Percentiles rank a stretch among this genome's conserved stretches.
These are phyloP conservation scores for Annulohypoxylon stygium DNA, from an alignment of 495 filamentous ascomycete species.

Conservation along the genomic window DNA sequence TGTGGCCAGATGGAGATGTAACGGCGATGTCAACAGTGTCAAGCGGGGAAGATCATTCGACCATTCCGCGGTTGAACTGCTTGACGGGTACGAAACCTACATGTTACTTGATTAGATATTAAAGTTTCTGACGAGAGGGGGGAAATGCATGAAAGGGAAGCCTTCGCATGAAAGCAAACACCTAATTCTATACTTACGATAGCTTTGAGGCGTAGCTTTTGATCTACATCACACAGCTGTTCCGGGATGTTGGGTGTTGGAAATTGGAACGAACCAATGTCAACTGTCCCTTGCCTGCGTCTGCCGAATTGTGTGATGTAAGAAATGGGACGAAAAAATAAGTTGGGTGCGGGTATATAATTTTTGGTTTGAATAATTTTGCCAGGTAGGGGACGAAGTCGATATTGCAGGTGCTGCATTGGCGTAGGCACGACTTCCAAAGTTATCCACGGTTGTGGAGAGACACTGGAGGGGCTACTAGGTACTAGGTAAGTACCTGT, in stretches of 20 bases:
- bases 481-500: too few species aligned
- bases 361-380: not conserved
- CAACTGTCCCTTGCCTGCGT: conserved; percentile 29
- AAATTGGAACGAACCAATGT: not conserved
- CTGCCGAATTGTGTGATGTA: not conserved
- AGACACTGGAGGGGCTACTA: too few species aligned
- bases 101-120: conserved; percentile 13
- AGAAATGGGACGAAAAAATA: not conserved
- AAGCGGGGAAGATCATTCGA: conserved; percentile 27
- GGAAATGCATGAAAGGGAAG: not conserved
- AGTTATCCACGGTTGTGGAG: too few species aligned
- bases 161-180: not conserved
- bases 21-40: conserved; percentile 24
- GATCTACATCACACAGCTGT: conserved; percentile 20
- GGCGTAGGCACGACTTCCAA: too few species aligned
- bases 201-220: conserved; percentile 11
- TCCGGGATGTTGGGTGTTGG: conserved; percentile 7
- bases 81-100: conserved; percentile 37
- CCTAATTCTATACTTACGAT: conserved; percentile 4
- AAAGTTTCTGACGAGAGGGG: conserved; percentile 13
- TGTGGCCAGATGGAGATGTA: conserved; percentile 10
- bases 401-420: too few species aligned
- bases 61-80: conserved; percentile 27
- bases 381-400: too few species aligned
- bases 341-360: not conserved